A percentile compares a stretch with the other conserved stretches of the same genome.
phyloP scores from a whole-genome alignment of 805 yeast species.

The Sporopachydermia lactativora region DNA sequence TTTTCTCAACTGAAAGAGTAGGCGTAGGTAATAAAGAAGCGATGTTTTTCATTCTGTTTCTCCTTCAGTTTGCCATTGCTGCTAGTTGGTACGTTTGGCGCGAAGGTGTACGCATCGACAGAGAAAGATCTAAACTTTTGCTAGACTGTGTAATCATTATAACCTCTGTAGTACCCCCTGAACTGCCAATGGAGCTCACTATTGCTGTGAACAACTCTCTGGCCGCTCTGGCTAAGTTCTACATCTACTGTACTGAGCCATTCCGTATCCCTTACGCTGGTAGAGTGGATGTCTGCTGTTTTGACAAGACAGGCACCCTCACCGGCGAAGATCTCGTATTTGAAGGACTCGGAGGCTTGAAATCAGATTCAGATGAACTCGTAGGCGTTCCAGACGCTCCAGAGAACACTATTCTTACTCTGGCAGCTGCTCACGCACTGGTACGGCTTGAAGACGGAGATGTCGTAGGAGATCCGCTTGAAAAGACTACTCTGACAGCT shows the following conservation, averaged over 20 bases:
- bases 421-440: slow-evolving; percentile 94
- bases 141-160: slow-evolving; percentile 91
- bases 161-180: slow-evolving; percentile 98
- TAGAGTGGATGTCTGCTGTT: slow-evolving; percentile 95
- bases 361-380: slow-evolving; percentile 38
- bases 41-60: slow-evolving; percentile 77
- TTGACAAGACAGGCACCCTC: slow-evolving; percentile 95
- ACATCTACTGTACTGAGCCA: slow-evolving; percentile 95
- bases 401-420: slow-evolving; percentile 46
- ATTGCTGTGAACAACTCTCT: slow-evolving; percentile 94
- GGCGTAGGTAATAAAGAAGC: slow-evolving; percentile 95
- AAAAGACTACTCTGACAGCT: slow-evolving; percentile 84
- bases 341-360: slow-evolving; percentile 88
- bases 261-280: slow-evolving; percentile 97
- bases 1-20: slow-evolving; percentile 90
- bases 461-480: slow-evolving; percentile 98
- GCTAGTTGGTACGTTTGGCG: slow-evolving; percentile 98
- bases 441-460: slow-evolving; percentile 94
- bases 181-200: slow-evolving; percentile 96
- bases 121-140: slow-evolving; percentile 85
- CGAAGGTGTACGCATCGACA: slow-evolving; percentile 92
- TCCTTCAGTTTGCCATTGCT: slow-evolving; percentile 81
- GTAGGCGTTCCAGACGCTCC: slow-evolving; percentile 51
- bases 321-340: slow-evolving; percentile 94
- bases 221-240: slow-evolving; percentile 74